phyloP scores from a whole-genome alignment of 305 asterid species.

The Striga hermonthica region DNA sequence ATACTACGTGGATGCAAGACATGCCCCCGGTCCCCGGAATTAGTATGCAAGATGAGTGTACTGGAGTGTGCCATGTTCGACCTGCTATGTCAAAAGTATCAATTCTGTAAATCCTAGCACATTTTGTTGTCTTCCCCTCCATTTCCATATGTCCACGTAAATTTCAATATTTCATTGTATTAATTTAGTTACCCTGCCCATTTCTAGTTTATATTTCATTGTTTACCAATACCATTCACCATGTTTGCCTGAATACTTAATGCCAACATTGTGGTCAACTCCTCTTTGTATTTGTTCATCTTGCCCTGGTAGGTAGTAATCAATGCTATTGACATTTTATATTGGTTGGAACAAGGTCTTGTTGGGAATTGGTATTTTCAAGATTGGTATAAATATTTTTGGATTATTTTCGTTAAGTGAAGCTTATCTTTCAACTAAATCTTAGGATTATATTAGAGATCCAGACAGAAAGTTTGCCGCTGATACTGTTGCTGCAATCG shows the following conservation, averaged over 20 bases:
- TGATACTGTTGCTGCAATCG: conserved; percentile 90
- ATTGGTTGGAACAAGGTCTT: background rate
- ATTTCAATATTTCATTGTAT: no score
- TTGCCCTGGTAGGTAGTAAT: conserved; percentile 13
- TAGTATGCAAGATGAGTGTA: no score
- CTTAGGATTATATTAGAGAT: conserved; percentile 90
- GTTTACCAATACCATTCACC: conserved; percentile 20
- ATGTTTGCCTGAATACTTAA: conserved; percentile 13
- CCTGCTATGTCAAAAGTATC: no score
- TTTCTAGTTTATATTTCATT: conserved; percentile 14
- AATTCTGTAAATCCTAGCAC: no score
- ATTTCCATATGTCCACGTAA: conserved; percentile 18
- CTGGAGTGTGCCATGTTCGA: no score
- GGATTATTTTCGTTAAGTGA: conserved; percentile 31
- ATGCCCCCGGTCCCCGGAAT: no score
- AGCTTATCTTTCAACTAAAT: conserved; percentile 35
- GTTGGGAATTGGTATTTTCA: conserved; percentile 9
- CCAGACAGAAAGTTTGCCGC: conserved; percentile 93
- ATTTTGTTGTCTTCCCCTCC: background rate
- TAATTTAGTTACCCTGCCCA: background rate
- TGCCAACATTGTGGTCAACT: conserved; percentile 7
- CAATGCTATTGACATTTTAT: conserved; percentile 10
- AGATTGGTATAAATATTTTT: conserved; percentile 26
- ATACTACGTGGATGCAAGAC: no score
- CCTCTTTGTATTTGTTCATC: conserved; percentile 24